A percentile compares a stretch with the other conserved stretches of the same genome.
These are phyloP conservation scores for Fusarium austroafricanum DNA, from an alignment of 2,329 filamentous ascomycete genomes.

Conservation along the genomic window DNA sequence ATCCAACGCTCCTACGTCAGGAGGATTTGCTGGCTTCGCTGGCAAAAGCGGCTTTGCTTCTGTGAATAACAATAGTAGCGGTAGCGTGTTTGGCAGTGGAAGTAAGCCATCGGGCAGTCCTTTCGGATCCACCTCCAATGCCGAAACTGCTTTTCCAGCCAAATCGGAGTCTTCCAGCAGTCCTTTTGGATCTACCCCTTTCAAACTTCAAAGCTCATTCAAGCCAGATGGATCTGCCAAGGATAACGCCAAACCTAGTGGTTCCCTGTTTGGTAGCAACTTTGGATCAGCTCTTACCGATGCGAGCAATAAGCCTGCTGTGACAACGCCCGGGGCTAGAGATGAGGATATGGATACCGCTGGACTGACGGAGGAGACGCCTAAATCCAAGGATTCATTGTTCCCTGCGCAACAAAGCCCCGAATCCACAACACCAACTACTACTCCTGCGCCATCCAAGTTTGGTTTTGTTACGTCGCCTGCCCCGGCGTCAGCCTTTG, in stretches of 20 bases:
- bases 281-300: conserved; percentile 71
- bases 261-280: conserved; percentile 68
- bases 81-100: conserved; percentile 53
- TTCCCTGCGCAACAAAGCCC: conserved; percentile 44
- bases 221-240: conserved; percentile 71
- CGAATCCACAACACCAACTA: conserved; percentile 62
- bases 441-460: conserved; percentile 62
- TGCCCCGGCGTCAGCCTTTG: conserved; percentile 51
- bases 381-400: conserved; percentile 51
- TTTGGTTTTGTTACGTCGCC: conserved; percentile 56
- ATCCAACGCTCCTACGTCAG: conserved; percentile 51
- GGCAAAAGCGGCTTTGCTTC: conserved; percentile 67
- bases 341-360: conserved; percentile 66
- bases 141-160: conserved; percentile 45
- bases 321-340: conserved; percentile 53
- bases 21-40: conserved; percentile 67
- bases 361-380: conserved; percentile 50
- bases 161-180: conserved; percentile 47
- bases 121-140: conserved; percentile 45
- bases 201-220: conserved; percentile 77
- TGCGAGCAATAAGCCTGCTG: conserved; percentile 53
- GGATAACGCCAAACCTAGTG: conserved; percentile 63
- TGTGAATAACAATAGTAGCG: conserved; percentile 52
- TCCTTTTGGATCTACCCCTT: conserved; percentile 65
- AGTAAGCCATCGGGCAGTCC: conserved; percentile 51